Base-by-base conservation (phyloP, 2,329 filamentous ascomycete species). In the Fusarium dlaminii region DNA sequence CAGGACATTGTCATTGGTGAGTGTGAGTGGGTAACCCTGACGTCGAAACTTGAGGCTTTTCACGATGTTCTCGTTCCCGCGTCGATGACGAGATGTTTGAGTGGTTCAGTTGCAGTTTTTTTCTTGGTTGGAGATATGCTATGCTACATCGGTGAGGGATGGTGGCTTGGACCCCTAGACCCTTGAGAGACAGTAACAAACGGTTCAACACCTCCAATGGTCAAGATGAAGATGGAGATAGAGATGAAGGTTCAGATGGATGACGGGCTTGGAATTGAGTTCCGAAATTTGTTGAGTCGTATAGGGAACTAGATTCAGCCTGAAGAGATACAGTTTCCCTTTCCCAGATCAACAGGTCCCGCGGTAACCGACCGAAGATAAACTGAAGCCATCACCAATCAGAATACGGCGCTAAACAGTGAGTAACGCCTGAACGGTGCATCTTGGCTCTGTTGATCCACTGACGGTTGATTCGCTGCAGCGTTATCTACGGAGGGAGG, bases 21-120 rank as follows among this genome's bases (percentile, higher is more conserved):
- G 61, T 73, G 70, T 73, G 71, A 58, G 71, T 73, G 71, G 71
- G 55, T 39, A 43, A 30, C 1, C 30, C 71, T 74, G 72, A 74
- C 72, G 72, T 74, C 68, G 66, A 22, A 22, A 36, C n/a, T 46
- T 74, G 72, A 74, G 72, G 72, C 51, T 68, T 74, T 74, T 74
- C 45, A 46, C 72, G 72, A 74, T 74, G 70, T 42, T 60, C 37
- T 65, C 18, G 48, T 43, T 43, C 46, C 17, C 48, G 36, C 32
- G 49, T 72, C 60, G 58, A 75, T 75, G 72, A 73, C 68, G 72
- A 56, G 51, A 45, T 39, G 13, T 14, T 24, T 34, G 45, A 39
- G 37, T 30, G 60, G 59, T 43, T 52, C 20, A 9, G 6, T 27
- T 45, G 42, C 43, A 46, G 5, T 46, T 18, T 59, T 72, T 60